Evolutionary conservation across 2,329 filamentous ascomycete genomes (phyloP), one percentile per base, ranked within the genome.

Genomic region (Akanthomyces uredinophilus): DNA sequence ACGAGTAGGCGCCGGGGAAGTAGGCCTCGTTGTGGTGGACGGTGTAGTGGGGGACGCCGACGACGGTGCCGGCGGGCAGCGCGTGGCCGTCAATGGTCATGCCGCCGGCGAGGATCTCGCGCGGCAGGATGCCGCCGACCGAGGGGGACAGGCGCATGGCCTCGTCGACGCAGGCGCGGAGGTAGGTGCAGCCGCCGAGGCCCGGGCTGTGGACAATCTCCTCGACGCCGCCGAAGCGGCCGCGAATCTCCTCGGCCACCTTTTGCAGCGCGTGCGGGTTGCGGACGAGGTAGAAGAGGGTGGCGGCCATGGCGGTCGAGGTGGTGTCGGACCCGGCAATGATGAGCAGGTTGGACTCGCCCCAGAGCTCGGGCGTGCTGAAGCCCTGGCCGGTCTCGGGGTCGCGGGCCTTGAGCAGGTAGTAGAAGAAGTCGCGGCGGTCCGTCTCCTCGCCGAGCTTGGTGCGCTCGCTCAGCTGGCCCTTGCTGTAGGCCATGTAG

Each of bases 351-450:
- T 90, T 89, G 10, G 87, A 87, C 71, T 90, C 87, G 55, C 82
- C 85, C 86, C 87, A 89, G 27, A 91, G 82, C 69, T 90, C 88
- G 0, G 83, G 81, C 2, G 80, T 87, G 46, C 79, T 82, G 69
- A 90, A 87, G 1, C 86, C 86, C 62, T 83, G 79, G 58, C 87
- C 87, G 0, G 87, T 90, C 70, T 90, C 87, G 14, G 87, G 87
- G 66, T 91, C 88, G 44, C 83, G 83, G 8, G 88, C 88, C 69
- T 87, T 87, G 64, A 91, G 81, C 13, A 92, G 81, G 72, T 91
- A 87, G 74, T 90, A 87, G 76, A 91, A 91, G 77, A 91, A 91
- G 70, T 91, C 89, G 62, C 87, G 85, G 39, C 88, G 87, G 68
- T 85, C 86, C 53, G 82, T 86, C 66, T 83, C 85, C 66, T 86